phyloP scores from a whole-genome alignment of 1,284 basidiomycete species.

The Marasmius oreades region DNA sequence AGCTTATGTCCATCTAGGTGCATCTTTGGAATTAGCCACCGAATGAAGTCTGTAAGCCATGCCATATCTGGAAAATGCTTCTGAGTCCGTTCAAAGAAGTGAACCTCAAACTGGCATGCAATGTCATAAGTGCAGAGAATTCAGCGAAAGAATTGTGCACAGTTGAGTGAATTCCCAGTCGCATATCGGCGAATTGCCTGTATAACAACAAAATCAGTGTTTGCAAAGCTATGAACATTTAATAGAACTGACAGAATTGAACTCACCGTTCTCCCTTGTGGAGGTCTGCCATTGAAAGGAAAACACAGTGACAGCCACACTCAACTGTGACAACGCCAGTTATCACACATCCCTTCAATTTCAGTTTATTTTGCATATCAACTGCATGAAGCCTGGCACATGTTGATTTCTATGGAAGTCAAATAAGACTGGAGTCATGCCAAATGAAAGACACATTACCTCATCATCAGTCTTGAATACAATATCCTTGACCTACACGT shows the following conservation, averaged over 20 bases:
- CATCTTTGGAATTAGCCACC: slow-evolving; percentile 1
- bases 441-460: neutral
- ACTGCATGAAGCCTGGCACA: slow-evolving; percentile 2
- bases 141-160: neutral
- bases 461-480: slow-evolving; percentile 9
- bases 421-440: neutral
- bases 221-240: neutral
- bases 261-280: neutral
- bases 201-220: neutral
- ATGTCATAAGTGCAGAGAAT: slow-evolving; percentile 1
- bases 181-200: neutral
- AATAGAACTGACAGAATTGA: neutral
- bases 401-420: slow-evolving; percentile 3
- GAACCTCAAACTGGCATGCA: slow-evolving; percentile 4
- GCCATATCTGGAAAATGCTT: neutral
- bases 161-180: neutral
- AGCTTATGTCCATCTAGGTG: slow-evolving; percentile 1
- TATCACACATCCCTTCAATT: slow-evolving; percentile 2
- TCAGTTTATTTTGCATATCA: slow-evolving; percentile 2
- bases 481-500: slow-evolving; percentile 11
- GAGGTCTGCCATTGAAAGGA: slow-evolving; percentile 3
- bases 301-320: slow-evolving; percentile 5
- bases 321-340: neutral
- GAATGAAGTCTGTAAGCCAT: neutral
- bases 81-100: neutral